Percentiles rank a stretch among this genome's conserved stretches.
These are phyloP conservation scores for Chlorella vulgaris DNA, from an alignment of 139 green algal genomes.

Conservation along the genomic window DNA sequence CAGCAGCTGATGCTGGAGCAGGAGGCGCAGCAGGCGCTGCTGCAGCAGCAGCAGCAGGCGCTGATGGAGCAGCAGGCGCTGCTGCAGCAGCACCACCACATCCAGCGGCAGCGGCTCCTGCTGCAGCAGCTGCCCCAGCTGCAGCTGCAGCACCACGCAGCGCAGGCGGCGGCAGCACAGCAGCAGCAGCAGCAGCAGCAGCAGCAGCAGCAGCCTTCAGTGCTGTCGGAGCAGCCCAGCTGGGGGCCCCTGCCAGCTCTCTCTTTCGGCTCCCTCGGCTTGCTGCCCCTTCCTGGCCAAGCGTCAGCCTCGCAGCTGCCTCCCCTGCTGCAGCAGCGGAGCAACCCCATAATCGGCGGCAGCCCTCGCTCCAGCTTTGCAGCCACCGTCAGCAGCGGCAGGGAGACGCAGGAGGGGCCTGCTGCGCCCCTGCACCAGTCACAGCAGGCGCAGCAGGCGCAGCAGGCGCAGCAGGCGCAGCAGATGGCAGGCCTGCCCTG, in stretches of 20 bases:
- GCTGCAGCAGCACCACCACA: constrained; percentile 4
- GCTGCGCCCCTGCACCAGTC: neutral
- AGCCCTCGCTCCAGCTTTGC: neutral
- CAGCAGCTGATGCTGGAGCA: neutral
- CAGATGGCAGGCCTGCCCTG: neutral
- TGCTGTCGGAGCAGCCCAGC: neutral
- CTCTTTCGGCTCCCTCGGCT: neutral
- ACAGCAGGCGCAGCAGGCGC: neutral
- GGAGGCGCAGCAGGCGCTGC: constrained; percentile 7
- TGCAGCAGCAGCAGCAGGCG: constrained; percentile 15
- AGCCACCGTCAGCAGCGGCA: neutral
- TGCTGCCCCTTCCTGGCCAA: neutral
- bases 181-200: neutral
- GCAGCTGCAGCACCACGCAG: constrained; percentile 3
- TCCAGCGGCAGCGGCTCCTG: neutral
- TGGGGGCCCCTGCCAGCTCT: neutral
- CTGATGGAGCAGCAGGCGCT: neutral
- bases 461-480: neutral
- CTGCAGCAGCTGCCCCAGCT: neutral
- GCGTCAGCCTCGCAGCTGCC: neutral
- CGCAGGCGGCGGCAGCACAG: neutral
- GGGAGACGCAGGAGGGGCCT: neutral
- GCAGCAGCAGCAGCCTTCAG: constrained; percentile 3
- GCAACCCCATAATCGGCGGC: too few species aligned
- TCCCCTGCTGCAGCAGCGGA: too few species aligned